A percentile compares a stretch with the other conserved stretches of the same genome.
These are phyloP conservation scores for Penicillium manginii DNA, from an alignment of 495 filamentous ascomycete genomes.

Conservation along the genomic window DNA sequence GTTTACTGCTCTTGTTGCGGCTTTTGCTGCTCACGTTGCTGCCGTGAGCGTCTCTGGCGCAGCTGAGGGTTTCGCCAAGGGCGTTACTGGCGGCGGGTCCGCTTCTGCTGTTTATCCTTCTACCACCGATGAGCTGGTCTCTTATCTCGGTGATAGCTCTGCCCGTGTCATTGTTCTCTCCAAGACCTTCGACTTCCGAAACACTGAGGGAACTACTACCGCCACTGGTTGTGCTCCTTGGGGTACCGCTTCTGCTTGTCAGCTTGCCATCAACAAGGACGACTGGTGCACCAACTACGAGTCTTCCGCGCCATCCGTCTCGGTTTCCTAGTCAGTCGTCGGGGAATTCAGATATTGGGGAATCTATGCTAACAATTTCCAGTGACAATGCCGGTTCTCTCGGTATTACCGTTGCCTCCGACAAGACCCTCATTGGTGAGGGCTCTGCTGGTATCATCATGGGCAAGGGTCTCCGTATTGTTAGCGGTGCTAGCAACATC, in stretches of 20 bases:
- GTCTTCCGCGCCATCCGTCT: slow-evolving; percentile 34
- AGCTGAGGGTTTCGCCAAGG: slow-evolving; percentile 47
- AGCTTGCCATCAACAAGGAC: slow-evolving; percentile 57
- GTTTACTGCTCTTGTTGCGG: slow-evolving; percentile 22
- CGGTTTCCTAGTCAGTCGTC: slow-evolving; percentile 42
- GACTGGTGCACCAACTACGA: slow-evolving; percentile 52
- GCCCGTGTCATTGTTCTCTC: slow-evolving; percentile 44
- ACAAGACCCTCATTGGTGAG: slow-evolving; percentile 49
- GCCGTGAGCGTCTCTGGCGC: slow-evolving; percentile 40
- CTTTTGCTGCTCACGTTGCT: slow-evolving; percentile 30
- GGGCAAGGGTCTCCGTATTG: slow-evolving; percentile 50
- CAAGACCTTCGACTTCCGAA: slow-evolving; percentile 49
- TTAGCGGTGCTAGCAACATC: slow-evolving; percentile 47
- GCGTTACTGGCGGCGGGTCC: slow-evolving; percentile 44
- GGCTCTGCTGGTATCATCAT: slow-evolving; percentile 44
- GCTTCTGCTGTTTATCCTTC: slow-evolving; percentile 44
- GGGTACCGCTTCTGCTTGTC: slow-evolving; percentile 47
- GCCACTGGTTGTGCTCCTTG: slow-evolving; percentile 51
- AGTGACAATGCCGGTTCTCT: slow-evolving; percentile 47
- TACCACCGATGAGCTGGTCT: slow-evolving; percentile 46
- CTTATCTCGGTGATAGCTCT: slow-evolving; percentile 42
- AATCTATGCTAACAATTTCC: background rate
- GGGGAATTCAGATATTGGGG: background rate
- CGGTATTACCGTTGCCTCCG: slow-evolving; percentile 48
- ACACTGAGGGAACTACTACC: slow-evolving; percentile 46